phyloP scores from a whole-genome alignment of 2,329 filamentous ascomycete species.

The Cladosporium sp. region DNA sequence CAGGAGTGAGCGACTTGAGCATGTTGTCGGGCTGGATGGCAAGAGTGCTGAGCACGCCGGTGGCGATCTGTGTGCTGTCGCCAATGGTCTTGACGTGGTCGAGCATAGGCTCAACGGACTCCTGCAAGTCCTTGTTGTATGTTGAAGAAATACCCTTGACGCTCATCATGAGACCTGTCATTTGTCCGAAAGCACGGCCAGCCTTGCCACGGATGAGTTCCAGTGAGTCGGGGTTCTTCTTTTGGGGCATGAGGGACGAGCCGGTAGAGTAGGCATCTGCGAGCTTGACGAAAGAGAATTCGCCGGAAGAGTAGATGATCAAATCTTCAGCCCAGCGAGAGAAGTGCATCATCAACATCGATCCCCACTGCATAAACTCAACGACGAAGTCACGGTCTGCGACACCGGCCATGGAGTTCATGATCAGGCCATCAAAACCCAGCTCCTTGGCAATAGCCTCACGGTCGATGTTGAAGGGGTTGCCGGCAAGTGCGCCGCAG shows the following conservation, averaged over 20 bases:
- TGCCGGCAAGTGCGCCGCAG: conserved; percentile 73
- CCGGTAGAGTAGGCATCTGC: conserved; percentile 79
- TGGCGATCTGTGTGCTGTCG: conserved; percentile 78
- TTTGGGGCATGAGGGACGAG: conserved; percentile 74
- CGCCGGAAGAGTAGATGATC: conserved; percentile 73
- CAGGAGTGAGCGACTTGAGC: conserved; percentile 70
- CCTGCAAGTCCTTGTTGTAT: conserved; percentile 92
- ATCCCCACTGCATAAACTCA: conserved; percentile 76
- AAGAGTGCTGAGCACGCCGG: conserved; percentile 72
- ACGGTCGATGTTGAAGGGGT: conserved; percentile 78
- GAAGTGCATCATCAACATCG: conserved; percentile 74
- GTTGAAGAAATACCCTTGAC: conserved; percentile 72
- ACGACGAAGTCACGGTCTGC: conserved; percentile 77
- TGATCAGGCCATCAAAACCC: conserved; percentile 69
- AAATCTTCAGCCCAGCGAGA: conserved; percentile 80
- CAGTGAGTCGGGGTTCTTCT: conserved; percentile 76
- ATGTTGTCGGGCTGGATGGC: conserved; percentile 69
- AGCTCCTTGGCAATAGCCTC: conserved; percentile 74
- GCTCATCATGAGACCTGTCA: conserved; percentile 74
- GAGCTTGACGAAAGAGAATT: conserved; percentile 71
- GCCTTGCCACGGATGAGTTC: conserved; percentile 73
- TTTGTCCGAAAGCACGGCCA: conserved; percentile 73
- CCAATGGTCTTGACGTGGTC: conserved; percentile 77
- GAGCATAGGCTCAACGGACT: conserved; percentile 79
- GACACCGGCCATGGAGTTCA: conserved; percentile 73